Evolutionary conservation across 2,329 filamentous ascomycete species (phyloP), one percentile per base, ranked within the genome.

Genomic region (Ophiostoma himal-ulmi): DNA sequence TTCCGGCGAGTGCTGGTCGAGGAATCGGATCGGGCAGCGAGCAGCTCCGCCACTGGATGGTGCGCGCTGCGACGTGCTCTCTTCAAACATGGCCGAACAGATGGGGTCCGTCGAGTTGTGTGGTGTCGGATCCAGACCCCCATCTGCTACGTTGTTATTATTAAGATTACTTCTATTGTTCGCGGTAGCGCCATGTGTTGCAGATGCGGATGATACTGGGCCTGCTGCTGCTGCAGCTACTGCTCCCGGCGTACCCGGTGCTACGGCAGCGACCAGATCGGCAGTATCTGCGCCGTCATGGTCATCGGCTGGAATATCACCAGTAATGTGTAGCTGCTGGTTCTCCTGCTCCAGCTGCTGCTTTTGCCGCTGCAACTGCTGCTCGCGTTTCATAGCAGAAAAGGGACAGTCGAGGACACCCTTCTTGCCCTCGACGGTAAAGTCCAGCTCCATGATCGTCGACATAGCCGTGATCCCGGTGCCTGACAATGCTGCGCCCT

Each of bases 1-100:
- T 81, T 97, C 92, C 1, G 94, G 92, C 1, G 93, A 93, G 77
- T 97, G 94, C 78, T 96, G 90, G 79, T 97, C 91, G 77, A 97
- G 83, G 81, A 91, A 97, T 67, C 94, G 91, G 72, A 98, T 98
- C 2, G 94, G 94, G 79, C 94, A 98, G 77, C 93, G 83, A 20
- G 48, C 62, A 22, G 83, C 81, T 11, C 78, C 83, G 72, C 78
- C 83, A 72, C 84, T 82, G 37, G 83, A 82, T 5, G 82, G 81
- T 44, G 83, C 77, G 74, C 77, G 82, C 77, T 82, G 87, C 75
- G 82, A 88, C 78, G 76, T 82, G 75, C 81, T 85, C 78, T 88
- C 88, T 73, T 85, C 87, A 76, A 81, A 82, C 85, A 89, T 87
- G 78, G 86, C 85, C 52, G 86, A 85, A 76, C 88, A 90, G 69